Base-by-base conservation (phyloP, 345 rosid genomes). In the Triadica sebifera region DNA sequence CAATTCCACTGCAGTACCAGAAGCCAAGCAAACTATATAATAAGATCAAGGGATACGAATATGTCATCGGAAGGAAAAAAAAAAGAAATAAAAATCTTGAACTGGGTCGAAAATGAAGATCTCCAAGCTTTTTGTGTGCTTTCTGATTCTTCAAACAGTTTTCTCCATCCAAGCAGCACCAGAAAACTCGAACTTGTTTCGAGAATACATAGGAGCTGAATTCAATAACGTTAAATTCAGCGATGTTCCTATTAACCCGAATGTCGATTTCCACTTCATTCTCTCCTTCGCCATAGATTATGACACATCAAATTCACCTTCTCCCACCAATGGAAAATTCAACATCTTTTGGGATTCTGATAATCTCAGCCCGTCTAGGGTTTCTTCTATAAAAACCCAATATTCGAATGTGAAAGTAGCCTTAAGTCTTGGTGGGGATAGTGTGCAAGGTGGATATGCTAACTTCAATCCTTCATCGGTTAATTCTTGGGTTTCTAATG, bases 251-350 rank as follows among this genome's bases (percentile, higher is more conserved):
- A 45, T 71, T 1, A 71, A 71, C 39, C n/a, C 55, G 0, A 15
- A 58, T 24, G 65, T 71, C 13, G 55, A 71, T 39, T 71, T 71
- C 25, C 66, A 71, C 37, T 71, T 71, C 74, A 59, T 71, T 47
- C 74, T 71, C 51, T 46, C 76, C 16, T 74, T 74, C 34, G 77
- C 77, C 19, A 65, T 74, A 3, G 71, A 74, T 29, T 65, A 74
- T 6, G 70, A 65, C 39, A 74, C 64, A 12, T 65, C 53, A 6
- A 2, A 1, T 10, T 52, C 70, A 13, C 77, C 77, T 5, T 74
- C 71, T 8, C 64, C 77, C 19, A 43, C 71, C 70, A 53, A 74
- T 25, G 77, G 77, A 61, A 53, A 65, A 5, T 65, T 74, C 71
- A 65, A 65, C 38, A 0, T 65, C 55, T 74, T 74, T 53, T 74